Conservation (phyloP, 805 yeast species). For the Starmerella cellae region DNA sequence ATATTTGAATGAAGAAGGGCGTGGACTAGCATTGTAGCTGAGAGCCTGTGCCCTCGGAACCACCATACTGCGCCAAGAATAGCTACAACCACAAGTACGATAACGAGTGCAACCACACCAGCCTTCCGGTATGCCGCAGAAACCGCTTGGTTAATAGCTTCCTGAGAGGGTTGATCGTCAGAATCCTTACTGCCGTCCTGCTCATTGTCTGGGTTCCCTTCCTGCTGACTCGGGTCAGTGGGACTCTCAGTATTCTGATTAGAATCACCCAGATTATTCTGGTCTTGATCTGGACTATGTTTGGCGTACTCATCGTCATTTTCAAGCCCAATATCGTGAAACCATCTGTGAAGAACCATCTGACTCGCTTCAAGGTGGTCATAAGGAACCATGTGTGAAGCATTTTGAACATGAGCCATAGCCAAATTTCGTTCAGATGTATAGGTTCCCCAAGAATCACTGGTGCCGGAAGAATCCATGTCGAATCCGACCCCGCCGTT, state of each 20-base stretch:
- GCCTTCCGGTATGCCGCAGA: constrained; percentile 30
- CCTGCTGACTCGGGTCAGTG: too few species aligned
- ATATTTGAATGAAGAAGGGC: constrained; percentile 18
- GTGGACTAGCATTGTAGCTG: constrained; percentile 13
- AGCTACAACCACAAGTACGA: constrained; percentile 23
- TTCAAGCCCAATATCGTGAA: neutral
- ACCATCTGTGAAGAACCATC: neutral
- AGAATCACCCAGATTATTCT: too few species aligned
- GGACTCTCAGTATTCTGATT: too few species aligned
- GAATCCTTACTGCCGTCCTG: too few species aligned
- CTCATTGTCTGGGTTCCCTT: too few species aligned
- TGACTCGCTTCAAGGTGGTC: constrained; percentile 32
- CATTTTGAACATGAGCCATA: constrained; percentile 54
- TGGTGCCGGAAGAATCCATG: constrained; percentile 3
- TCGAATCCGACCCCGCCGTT: constrained; percentile 33
- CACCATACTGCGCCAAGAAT: constrained; percentile 18
- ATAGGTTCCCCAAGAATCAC: constrained; percentile 3
- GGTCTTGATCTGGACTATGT: too few species aligned
- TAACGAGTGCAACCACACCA: constrained; percentile 28
- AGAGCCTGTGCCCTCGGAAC: constrained; percentile 15
- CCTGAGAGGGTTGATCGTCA: neutral
- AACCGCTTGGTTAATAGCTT: neutral
- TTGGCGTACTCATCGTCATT: neutral
- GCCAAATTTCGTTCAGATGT: constrained; percentile 54
- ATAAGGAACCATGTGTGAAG: constrained; percentile 91